These are phyloP conservation scores for Erysiphe pulchra DNA, from an alignment of 2,329 filamentous ascomycete genomes.

Conservation along the genomic window DNA sequence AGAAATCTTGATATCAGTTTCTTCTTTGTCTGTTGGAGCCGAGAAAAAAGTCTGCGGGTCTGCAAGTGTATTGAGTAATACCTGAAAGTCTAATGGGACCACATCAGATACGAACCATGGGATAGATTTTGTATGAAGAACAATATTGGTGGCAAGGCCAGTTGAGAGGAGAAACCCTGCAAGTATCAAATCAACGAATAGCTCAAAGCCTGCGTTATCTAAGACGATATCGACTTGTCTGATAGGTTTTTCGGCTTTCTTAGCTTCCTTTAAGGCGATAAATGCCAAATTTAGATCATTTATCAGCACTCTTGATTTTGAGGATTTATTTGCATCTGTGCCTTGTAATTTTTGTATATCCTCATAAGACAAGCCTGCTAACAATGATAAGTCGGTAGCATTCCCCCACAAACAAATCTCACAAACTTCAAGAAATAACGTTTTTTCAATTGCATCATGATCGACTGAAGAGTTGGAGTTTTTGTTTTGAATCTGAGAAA, in stretches of 20 bases:
- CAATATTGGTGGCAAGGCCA: constrained; percentile 61
- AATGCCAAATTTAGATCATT: constrained; percentile 65
- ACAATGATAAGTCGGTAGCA: constrained; percentile 74
- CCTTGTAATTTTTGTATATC: constrained; percentile 95
- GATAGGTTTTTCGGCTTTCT: constrained; percentile 35
- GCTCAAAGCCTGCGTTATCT: constrained; percentile 91
- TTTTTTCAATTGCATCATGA: constrained; percentile 33
- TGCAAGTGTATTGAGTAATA: constrained; percentile 58
- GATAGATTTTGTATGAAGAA: constrained; percentile 81
- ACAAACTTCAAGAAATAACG: constrained; percentile 77
- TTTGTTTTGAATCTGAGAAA: constrained; percentile 32
- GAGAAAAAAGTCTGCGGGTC: constrained; percentile 59
- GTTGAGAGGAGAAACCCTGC: constrained; percentile 72
- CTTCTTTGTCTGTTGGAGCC: constrained; percentile 41
- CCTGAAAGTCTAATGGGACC: constrained; percentile 57
- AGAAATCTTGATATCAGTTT: constrained; percentile 28
- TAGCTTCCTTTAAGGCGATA: constrained; percentile 35
- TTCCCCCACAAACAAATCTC: constrained; percentile 97
- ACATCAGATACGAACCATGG: constrained; percentile 98
- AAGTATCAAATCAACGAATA: constrained; percentile 83
- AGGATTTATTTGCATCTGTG: constrained; percentile 56
- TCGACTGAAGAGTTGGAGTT: constrained; percentile 13
- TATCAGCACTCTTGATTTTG: constrained; percentile 74
- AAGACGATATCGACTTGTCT: constrained; percentile 80
- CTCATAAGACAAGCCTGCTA: constrained; percentile 76